Evolutionary conservation across 1,139 yeast species (phyloP).

Genomic region (Hansenula lynferdii): DNA sequence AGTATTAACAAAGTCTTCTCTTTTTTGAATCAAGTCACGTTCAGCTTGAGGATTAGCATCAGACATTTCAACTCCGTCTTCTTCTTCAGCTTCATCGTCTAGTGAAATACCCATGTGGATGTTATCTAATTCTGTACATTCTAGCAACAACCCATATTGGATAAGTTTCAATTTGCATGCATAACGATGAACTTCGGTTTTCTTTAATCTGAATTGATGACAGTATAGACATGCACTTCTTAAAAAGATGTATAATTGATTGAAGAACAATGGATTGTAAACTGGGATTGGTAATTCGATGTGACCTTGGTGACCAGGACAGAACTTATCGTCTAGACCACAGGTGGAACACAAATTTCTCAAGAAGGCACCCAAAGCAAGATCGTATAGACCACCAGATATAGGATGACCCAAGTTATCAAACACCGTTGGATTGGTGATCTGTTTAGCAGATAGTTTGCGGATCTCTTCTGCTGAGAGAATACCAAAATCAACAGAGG

Average conservation of each 20-base stretch:
- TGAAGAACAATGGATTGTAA: conserved; percentile 91
- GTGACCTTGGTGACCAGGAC: conserved; percentile 99
- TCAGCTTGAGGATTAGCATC: conserved; percentile 25
- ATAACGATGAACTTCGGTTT: conserved; percentile 69
- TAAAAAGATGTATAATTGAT: conserved; percentile 79
- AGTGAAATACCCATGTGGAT: conserved; percentile 38
- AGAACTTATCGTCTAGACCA: conserved; percentile 88
- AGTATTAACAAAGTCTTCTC: conserved; percentile 67
- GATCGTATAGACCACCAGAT: conserved; percentile 88
- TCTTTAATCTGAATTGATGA: conserved; percentile 71
- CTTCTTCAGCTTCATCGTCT: conserved; percentile 30
- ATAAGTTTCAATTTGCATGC: conserved; percentile 76
- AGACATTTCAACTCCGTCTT: conserved; percentile 30
- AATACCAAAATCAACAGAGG: conserved; percentile 89
- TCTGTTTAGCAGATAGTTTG: conserved; percentile 86
- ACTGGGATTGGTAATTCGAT: conserved; percentile 95
- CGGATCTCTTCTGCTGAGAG: conserved; percentile 79
- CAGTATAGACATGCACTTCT: conserved; percentile 89
- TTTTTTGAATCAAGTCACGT: conserved; percentile 45
- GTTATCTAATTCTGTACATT: conserved; percentile 67
- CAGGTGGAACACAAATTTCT: conserved; percentile 88
- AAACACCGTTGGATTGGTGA: conserved; percentile 90
- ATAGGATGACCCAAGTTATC: conserved; percentile 97
- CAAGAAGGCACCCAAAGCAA: conserved; percentile 90
- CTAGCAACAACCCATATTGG: conserved; percentile 85